A percentile compares a stretch with the other conserved stretches of the same genome.
phyloP scores from a whole-genome alignment of 2,329 filamentous ascomycete species.

The Xylaria sp. region DNA sequence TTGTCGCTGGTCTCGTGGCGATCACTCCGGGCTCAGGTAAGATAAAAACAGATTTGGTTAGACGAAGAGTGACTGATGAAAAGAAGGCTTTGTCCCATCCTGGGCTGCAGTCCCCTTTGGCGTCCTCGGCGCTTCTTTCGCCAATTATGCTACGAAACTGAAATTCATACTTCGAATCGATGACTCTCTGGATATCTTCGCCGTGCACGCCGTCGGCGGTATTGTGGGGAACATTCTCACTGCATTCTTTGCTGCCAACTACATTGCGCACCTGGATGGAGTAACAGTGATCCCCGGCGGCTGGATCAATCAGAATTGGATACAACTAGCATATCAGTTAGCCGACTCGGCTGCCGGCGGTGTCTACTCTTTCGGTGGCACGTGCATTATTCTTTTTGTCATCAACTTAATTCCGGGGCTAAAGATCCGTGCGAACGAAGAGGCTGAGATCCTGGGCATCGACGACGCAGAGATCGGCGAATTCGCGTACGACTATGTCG shows the following conservation, averaged over 20 bases:
- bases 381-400: constrained; percentile 80
- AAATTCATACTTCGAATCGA: constrained; percentile 86
- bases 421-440: constrained; percentile 76
- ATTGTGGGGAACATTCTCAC: constrained; percentile 82
- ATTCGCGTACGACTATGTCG: constrained; percentile 95
- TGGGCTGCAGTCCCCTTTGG: constrained; percentile 88
- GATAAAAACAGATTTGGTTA: constrained; percentile 29
- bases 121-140: constrained; percentile 76
- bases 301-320: constrained; percentile 85
- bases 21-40: constrained; percentile 86
- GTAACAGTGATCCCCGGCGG: constrained; percentile 74
- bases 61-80: constrained; percentile 20
- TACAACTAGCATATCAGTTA: constrained; percentile 84
- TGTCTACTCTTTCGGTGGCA: constrained; percentile 80
- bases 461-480: constrained; percentile 93
- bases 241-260: constrained; percentile 84
- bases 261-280: constrained; percentile 84
- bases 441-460: constrained; percentile 85
- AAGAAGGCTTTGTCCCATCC: constrained; percentile 74
- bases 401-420: constrained; percentile 83
- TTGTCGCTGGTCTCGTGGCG: constrained; percentile 85
- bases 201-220: constrained; percentile 81
- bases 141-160: constrained; percentile 91
- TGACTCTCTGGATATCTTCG: constrained; percentile 89
- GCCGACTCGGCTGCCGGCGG: constrained; percentile 82